Conservation (phyloP, 129 eudicot species). For the Arctium lappa region DNA sequence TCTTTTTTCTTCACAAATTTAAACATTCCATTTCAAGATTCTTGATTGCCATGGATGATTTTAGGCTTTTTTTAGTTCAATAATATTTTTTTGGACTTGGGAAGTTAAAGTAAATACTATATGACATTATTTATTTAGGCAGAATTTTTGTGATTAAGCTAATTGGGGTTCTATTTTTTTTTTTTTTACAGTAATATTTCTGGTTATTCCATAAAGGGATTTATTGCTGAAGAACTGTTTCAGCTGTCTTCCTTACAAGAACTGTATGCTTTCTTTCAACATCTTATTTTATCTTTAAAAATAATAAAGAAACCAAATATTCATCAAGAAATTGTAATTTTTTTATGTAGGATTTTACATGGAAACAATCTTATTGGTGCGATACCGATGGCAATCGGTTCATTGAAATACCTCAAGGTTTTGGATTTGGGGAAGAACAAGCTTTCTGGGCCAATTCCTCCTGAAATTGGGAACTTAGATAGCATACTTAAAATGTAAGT, state of each 20-base stretch:
- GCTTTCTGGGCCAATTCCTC: constrained; percentile 87
- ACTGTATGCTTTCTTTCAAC: constrained; percentile 50
- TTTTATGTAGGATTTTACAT: constrained; percentile 56
- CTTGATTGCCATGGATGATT: background rate
- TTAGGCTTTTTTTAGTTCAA: background rate
- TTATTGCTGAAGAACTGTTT: constrained; percentile 69
- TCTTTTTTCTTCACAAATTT: background rate
- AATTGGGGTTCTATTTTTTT: constrained; percentile 14
- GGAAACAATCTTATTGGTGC: constrained; percentile 79
- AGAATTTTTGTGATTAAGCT: constrained; percentile 6
- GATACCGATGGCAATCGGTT: constrained; percentile 80
- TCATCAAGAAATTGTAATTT: background rate
- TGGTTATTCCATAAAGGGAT: constrained; percentile 78
- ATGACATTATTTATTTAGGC: background rate
- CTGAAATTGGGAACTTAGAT: constrained; percentile 62
- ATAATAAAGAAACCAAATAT: background rate
- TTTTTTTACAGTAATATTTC: constrained; percentile 71
- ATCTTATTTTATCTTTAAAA: background rate
- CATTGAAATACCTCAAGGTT: constrained; percentile 60
- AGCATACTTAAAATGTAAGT: constrained; percentile 66
- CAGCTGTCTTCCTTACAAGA: constrained; percentile 66
- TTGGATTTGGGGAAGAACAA: constrained; percentile 86
- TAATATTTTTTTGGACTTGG: background rate
- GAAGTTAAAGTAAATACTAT: background rate
- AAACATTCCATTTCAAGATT: background rate